phyloP scores from a whole-genome alignment of 805 yeast genomes.

The Wickerhamomyces hampshirensis region DNA sequence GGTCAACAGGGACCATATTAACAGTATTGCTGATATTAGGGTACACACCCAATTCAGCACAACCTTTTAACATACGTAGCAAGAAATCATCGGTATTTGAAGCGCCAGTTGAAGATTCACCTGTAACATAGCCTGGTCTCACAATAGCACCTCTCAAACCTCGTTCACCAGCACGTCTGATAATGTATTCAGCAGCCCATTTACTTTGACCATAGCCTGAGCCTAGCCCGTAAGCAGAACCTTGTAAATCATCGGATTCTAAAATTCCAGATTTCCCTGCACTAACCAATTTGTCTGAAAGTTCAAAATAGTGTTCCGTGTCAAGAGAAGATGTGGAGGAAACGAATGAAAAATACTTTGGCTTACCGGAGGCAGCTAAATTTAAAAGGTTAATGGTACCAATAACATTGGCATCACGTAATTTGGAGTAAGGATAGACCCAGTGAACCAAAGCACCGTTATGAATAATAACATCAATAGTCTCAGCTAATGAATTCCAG shows the following conservation, averaged over 20 bases:
- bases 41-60: slow-evolving; percentile 77
- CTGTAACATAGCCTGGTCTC: slow-evolving; percentile 96
- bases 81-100: slow-evolving; percentile 96
- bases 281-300: slow-evolving; percentile 65
- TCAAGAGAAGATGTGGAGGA: slow-evolving; percentile 95
- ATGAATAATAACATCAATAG: slow-evolving; percentile 81
- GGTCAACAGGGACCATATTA: slow-evolving; percentile 97
- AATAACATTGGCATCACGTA: slow-evolving; percentile 90
- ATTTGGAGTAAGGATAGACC: slow-evolving; percentile 90
- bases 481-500: slow-evolving; percentile 55
- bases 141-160: slow-evolving; percentile 88
- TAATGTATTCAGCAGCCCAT: slow-evolving; percentile 93
- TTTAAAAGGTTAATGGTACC: slow-evolving; percentile 82
- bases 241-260: slow-evolving; percentile 79
- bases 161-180: slow-evolving; percentile 79
- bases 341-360: slow-evolving; percentile 85
- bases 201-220: slow-evolving; percentile 97
- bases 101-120: slow-evolving; percentile 78
- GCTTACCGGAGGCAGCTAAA: slow-evolving; percentile 66
- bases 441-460: slow-evolving; percentile 98
- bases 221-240: slow-evolving; percentile 77
- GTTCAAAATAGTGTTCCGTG: slow-evolving; percentile 68
- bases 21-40: slow-evolving; percentile 87
- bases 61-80: slow-evolving; percentile 90
- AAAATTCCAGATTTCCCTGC: slow-evolving; percentile 68